Percentiles rank a stretch among this genome's conserved stretches.
phyloP scores from a whole-genome alignment of 306 rosid species.

The Oemleria cerasiformis region DNA sequence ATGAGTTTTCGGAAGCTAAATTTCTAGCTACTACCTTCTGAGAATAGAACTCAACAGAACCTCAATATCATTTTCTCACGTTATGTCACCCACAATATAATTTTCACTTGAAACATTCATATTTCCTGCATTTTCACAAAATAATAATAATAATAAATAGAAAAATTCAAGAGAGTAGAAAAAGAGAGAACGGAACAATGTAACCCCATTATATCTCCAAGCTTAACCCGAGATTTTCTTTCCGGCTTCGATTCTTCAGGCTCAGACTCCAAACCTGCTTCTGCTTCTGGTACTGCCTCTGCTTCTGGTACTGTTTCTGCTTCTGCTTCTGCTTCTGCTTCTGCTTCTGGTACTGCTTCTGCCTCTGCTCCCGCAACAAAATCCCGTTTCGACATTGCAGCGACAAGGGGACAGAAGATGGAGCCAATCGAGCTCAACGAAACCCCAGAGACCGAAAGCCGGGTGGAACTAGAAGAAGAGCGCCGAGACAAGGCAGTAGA shows the following conservation, averaged over 20 bases:
- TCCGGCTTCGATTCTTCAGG: constrained; percentile 44
- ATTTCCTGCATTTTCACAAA: too few species aligned
- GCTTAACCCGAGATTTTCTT: constrained; percentile 74
- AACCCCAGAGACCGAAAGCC: constrained; percentile 36
- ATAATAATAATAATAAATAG: too few species aligned
- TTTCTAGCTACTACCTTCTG: background rate
- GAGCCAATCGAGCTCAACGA: constrained; percentile 42
- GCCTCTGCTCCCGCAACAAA: constrained; percentile 61
- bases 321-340: constrained; percentile 27
- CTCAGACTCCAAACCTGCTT: constrained; percentile 38
- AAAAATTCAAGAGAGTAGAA: background rate
- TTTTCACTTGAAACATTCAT: too few species aligned
- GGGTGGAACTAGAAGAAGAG: constrained; percentile 20
- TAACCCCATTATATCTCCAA: constrained; percentile 99
- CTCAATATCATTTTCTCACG: background rate
- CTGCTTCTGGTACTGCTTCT: constrained; percentile 41
- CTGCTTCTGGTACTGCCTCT: background rate
- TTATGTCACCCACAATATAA: background rate
- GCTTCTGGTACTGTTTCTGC: too few species aligned
- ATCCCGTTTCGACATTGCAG: constrained; percentile 24
- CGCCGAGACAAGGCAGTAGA: constrained; percentile 32
- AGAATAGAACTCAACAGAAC: background rate
- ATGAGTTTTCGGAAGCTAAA: background rate
- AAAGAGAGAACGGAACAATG: background rate
- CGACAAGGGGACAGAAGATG: constrained; percentile 40